Evolutionary conservation across 2,329 filamentous ascomycete species (phyloP), one percentile per base, ranked within the genome.

Genomic region (Diaporthe nobilis): DNA sequence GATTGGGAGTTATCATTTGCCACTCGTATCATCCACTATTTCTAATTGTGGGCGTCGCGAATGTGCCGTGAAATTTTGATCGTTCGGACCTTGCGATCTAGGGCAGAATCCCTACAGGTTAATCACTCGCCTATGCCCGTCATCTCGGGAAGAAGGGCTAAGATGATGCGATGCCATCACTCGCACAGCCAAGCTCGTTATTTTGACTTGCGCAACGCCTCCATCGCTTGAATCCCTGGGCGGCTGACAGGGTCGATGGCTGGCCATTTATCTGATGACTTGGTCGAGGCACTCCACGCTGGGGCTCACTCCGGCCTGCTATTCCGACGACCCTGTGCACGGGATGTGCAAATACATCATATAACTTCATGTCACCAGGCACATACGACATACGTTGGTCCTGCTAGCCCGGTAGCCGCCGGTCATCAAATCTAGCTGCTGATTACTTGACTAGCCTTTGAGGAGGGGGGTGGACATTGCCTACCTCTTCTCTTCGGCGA

Each of bases 121-220:
- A 72, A 72, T 70, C 67, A 74, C 58, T 63, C 61, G 74, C 57
- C 71, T 74, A 76, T 76, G 75, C 75, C 72, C 71, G 67, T 76
- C 75, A 75, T 75, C 51, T 76, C 60, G 67, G 44, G 53, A 63
- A 61, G 72, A 75, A 57, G 75, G 73, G 39, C 63, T 68, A 63
- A 63, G 68, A 72, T 72, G 75, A 72, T 76, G 72, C 71, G 51
- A 74, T 76, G 72, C 49, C 57, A 49, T 61, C 73, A 67, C 67
- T 65, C 60, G 44, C 61, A 61, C 72, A 60, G 49, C 31, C 73
- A 67, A 55, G 34, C 34, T 53, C 51, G 44, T 42, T 68, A 20
- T 65, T 42, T 51, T 60, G 49, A 55, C 47, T 67, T 68, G 65
- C 49, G 37, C 31, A 55, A 63, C 49, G 71, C 37, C 53, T 70